Evolutionary conservation across 129 eudicot species (phyloP).

Genomic region (Chrysanthemum lavandulifolium): DNA sequence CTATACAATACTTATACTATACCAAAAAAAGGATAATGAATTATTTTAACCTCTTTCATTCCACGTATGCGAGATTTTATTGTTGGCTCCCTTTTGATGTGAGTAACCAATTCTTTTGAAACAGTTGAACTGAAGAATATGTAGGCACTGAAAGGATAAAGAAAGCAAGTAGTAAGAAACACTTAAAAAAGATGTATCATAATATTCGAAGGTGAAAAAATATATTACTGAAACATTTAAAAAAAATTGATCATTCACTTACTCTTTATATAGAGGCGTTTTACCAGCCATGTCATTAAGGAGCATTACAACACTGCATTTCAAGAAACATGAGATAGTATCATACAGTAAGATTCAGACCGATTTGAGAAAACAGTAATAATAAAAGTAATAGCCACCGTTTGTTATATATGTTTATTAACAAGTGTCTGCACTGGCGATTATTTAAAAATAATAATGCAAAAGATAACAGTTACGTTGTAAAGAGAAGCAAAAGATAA

Average conservation of each 20-base stretch:
- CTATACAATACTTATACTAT: neutral
- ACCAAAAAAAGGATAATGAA: neutral
- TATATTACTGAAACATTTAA: neutral
- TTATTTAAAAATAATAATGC: too few relatives aligned
- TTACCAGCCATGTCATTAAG: conserved; percentile 88
- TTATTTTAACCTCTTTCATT: conserved; percentile 67
- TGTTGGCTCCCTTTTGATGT: conserved; percentile 69
- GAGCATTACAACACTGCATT: conserved; percentile 67
- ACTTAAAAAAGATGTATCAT: neutral
- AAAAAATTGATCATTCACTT: conserved; percentile 33
- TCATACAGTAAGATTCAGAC: neutral
- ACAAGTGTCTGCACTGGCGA: too few relatives aligned
- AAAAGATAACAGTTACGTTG: too few relatives aligned
- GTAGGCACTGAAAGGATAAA: conserved; percentile 63
- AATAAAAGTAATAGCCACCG: neutral
- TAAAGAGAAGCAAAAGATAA: too few relatives aligned
- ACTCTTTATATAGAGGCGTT: conserved; percentile 79
- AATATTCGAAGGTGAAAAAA: neutral
- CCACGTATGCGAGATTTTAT: conserved; percentile 74
- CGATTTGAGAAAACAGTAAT: neutral
- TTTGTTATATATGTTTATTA: too few relatives aligned
- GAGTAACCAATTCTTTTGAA: conserved; percentile 55
- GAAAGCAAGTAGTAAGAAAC: conserved; percentile 8
- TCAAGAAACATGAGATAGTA: conserved; percentile 23
- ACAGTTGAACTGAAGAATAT: conserved; percentile 83